phyloP scores from a whole-genome alignment of 2,329 filamentous ascomycete genomes.

The Cercospora zeae-maydis region DNA sequence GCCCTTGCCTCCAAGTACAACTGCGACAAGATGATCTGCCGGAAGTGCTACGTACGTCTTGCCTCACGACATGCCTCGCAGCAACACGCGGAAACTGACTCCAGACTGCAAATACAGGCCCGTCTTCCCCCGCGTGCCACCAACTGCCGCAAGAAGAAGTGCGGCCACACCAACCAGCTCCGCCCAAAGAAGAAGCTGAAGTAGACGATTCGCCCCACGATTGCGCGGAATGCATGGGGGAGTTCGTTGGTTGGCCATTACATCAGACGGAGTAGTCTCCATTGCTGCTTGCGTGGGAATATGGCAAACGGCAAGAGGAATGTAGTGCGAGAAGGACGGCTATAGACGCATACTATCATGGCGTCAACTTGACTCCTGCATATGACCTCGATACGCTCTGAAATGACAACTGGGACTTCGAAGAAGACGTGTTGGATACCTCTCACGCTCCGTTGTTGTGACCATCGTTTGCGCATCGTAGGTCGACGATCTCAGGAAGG shows the following conservation, averaged over 20 bases:
- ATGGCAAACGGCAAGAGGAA: slow-evolving; percentile 2
- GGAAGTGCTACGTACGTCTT: slow-evolving; percentile 93
- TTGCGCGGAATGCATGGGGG: slow-evolving; percentile 3
- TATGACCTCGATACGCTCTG: slow-evolving; percentile 7
- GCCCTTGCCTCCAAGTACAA: slow-evolving; percentile 99
- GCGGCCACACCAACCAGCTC: slow-evolving; percentile 99
- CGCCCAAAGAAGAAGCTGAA: slow-evolving; percentile 99
- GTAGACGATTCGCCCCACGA: slow-evolving; percentile 45
- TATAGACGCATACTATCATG: slow-evolving; percentile 2
- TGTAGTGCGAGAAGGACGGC: slow-evolving; percentile 11
- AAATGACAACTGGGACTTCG: slow-evolving; percentile 13
- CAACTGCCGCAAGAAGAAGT: slow-evolving; percentile 99
- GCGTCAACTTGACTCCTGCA: slow-evolving; percentile 15
- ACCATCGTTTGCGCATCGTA: too few relatives aligned
- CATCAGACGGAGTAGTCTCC: neutral
- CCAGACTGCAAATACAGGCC: slow-evolving; percentile 42
- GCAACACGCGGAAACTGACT: slow-evolving; percentile 9
- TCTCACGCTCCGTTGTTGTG: neutral
- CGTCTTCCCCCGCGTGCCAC: slow-evolving; percentile 96
- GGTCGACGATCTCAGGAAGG: too few relatives aligned
- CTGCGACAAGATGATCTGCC: slow-evolving; percentile 99
- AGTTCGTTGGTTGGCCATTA: slow-evolving; percentile 8
- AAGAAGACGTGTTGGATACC: neutral
- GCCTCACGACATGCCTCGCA: neutral
- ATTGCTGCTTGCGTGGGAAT: neutral